Base-by-base conservation (phyloP, 805 yeast genomes). In the Peterozyma toletana region DNA sequence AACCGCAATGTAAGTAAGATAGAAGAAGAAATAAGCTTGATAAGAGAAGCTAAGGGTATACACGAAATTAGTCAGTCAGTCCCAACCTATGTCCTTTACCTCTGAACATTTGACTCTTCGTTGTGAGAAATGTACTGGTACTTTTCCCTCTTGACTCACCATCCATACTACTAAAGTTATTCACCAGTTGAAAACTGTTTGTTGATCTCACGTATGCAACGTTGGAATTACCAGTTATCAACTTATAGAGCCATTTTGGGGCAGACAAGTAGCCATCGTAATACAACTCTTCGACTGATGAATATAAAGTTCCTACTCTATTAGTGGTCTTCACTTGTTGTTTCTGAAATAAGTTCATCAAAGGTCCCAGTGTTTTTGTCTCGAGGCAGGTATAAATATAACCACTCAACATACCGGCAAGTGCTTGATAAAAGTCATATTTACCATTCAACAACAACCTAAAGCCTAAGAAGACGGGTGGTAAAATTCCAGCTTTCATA, bases 321-420 rank as follows among this genome's bases (percentile, higher is more conserved):
- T 60, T 50, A 9, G 50, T 30, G 45, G 45, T 58, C 21, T 48
- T 57, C 38, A 45, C 52, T 42, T 45, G 53, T 11, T 46, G 40
- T 27, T 48, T 45, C 11, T 52, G 50, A 15, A 62, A 52, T 38
- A 64, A 51, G 38, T 70, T 70, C 53, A 60, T 55, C 30, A 73
- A 49, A 5, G 78, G 77, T 0, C 78, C 78, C 38, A 60, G 56
- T 2, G 86, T 74, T 35, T 68, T 62, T 0, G 86, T 78, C 52
- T 80, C 85, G 37, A 79, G 56, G 54, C 87, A 82, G 48, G 73
- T 75, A 60, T 78, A 80, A 4, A 78, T 46, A 54, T 82, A 82
- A 0, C 78, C 85, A 3, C 77, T 76, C 15, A 62, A 50, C 46
- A 76, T 67, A 2, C 87, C 87, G 35, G 74, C 56, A 4, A 72